phyloP scores from a whole-genome alignment of 2,329 filamentous ascomycete genomes.

The Talaromyces pinophilus region DNA sequence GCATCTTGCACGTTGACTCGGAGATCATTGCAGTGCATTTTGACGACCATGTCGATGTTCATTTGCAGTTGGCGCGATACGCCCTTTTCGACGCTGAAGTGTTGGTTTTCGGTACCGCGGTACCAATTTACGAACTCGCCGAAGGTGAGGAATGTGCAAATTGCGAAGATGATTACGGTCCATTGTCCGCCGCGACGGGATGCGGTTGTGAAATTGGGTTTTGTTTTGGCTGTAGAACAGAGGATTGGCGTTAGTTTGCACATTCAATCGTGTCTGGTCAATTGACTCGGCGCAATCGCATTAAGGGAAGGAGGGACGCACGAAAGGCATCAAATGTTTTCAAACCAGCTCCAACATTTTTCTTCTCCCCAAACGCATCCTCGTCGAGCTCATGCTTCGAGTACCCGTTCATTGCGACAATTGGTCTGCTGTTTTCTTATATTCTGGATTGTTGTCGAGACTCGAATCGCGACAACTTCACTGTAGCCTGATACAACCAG shows the following conservation, averaged over 20 bases:
- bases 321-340: conserved; percentile 96
- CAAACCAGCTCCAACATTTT: conserved; percentile 57
- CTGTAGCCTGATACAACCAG: conserved; percentile 31
- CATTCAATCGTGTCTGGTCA: background rate
- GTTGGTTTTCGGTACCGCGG: conserved; percentile 78
- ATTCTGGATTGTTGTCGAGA: background rate
- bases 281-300: background rate
- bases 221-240: conserved; percentile 78
- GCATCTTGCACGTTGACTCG: conserved; percentile 98
- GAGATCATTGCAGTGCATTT: conserved; percentile 84
- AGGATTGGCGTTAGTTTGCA: background rate
- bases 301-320: conserved; percentile 52
- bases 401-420: conserved; percentile 72
- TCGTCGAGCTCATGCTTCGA: conserved; percentile 71
- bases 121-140: conserved; percentile 82
- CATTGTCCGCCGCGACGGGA: conserved; percentile 89
- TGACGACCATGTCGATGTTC: conserved; percentile 90
- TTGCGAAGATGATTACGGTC: conserved; percentile 77
- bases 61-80: conserved; percentile 85
- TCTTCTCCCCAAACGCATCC: conserved; percentile 74
- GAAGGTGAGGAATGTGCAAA: conserved; percentile 74
- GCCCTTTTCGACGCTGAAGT: conserved; percentile 91
- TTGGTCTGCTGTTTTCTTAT: background rate
- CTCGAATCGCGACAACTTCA: conserved; percentile 24
- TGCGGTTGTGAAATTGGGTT: conserved; percentile 84